phyloP scores from a whole-genome alignment of 768 basidiomycete genomes.

The Lactarius pseudohatsudake region DNA sequence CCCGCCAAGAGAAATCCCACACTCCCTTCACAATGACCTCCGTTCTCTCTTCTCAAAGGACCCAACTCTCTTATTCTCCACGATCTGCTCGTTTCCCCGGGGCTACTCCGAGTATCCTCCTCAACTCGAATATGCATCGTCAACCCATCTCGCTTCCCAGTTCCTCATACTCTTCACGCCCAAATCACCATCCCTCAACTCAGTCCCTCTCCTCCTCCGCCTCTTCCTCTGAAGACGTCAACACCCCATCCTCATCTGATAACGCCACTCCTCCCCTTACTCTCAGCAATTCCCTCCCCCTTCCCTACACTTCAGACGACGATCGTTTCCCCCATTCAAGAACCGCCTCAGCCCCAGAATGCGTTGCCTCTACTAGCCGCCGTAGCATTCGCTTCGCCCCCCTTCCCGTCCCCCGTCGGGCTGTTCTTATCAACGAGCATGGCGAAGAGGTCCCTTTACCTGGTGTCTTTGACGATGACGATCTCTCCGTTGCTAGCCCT shows the following conservation, averaged over 20 bases:
- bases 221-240: conserved; percentile 20
- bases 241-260: conserved; percentile 18
- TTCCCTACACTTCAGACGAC: conserved; percentile 19
- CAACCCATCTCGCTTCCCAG: conserved; percentile 3
- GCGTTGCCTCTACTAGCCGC: conserved; percentile 12
- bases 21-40: conserved; percentile 14
- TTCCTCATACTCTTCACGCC: conserved; percentile 17
- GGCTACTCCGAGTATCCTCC: conserved; percentile 10
- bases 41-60: conserved; percentile 1
- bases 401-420: conserved; percentile 70
- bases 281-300: conserved; percentile 9
- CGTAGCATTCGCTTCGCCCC: conserved; percentile 78
- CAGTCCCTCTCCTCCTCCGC: conserved; percentile 21
- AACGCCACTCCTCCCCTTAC: conserved; percentile 13
- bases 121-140: conserved; percentile 10
- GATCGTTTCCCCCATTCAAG: conserved; percentile 13
- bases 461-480: conserved; percentile 34
- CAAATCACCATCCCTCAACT: conserved; percentile 10
- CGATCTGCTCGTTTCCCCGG: neutral
- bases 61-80: neutral
- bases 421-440: conserved; percentile 45
- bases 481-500: conserved; percentile 29
- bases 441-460: conserved; percentile 43
- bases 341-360: conserved; percentile 9
- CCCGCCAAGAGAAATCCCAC: neutral